A percentile compares a stretch with the other conserved stretches of the same genome.
These are phyloP conservation scores for Aspergillus puulaauensis DNA, from an alignment of 2,329 filamentous ascomycete genomes.

Conservation along the genomic window DNA sequence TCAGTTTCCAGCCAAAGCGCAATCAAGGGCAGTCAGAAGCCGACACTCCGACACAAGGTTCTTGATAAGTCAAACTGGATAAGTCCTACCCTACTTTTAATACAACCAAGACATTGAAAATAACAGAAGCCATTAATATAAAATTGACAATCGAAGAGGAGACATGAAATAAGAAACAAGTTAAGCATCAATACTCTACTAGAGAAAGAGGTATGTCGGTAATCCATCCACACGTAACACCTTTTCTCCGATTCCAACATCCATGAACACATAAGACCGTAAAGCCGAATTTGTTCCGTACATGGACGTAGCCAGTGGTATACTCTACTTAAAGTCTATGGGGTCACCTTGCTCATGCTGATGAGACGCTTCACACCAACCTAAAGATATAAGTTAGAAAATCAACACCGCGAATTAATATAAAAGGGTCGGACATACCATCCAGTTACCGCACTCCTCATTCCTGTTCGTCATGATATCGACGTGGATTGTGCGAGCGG, in stretches of 20 bases:
- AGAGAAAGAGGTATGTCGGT: not conserved
- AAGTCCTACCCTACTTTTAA: not conserved
- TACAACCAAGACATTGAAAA: not conserved
- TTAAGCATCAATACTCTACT: not conserved
- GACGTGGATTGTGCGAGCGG: conserved; percentile 67
- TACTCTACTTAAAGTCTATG: conserved; percentile 40
- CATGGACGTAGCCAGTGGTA: not conserved
- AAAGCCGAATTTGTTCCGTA: not conserved
- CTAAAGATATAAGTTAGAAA: conserved; percentile 37
- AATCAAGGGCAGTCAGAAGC: no score
- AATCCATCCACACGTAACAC: not conserved
- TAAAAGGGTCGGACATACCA: conserved; percentile 60
- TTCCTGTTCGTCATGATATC: conserved; percentile 75
- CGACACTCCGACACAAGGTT: no score
- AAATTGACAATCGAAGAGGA: conserved; percentile 4
- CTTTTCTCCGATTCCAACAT: not conserved
- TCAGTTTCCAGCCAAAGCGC: no score
- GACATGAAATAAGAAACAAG: not conserved
- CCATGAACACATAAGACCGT: not conserved
- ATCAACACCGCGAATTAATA: not conserved
- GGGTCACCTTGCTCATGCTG: conserved; percentile 75
- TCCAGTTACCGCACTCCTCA: conserved; percentile 82
- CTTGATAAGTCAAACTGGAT: not conserved
- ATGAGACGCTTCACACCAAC: conserved; percentile 75
- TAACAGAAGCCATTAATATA: not conserved